A percentile compares a stretch with the other conserved stretches of the same genome.
Conservation (phyloP, 1,284 basidiomycete genomes). For the Marasmius oreades region DNA sequence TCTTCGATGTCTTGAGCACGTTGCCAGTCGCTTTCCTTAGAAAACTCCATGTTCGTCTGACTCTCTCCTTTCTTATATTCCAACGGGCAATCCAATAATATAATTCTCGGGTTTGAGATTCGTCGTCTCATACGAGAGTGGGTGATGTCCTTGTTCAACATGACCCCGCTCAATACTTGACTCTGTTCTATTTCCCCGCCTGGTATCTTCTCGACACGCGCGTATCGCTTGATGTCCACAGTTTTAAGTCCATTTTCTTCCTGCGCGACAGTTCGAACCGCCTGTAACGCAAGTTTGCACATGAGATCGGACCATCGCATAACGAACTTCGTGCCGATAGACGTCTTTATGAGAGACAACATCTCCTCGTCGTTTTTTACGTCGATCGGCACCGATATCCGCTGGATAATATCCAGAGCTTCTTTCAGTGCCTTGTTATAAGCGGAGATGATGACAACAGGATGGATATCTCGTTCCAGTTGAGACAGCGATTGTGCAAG, state of each 20-base stretch:
- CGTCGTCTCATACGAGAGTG: slow-evolving; percentile 95
- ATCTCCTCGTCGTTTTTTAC: slow-evolving; percentile 86
- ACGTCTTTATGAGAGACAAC: slow-evolving; percentile 96
- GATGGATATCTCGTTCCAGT: slow-evolving; percentile 95
- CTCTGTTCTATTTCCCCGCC: slow-evolving; percentile 97
- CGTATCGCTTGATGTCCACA: slow-evolving; percentile 98
- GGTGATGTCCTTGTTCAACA: slow-evolving; percentile 99
- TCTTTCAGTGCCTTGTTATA: slow-evolving; percentile 95
- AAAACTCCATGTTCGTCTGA: slow-evolving; percentile 99
- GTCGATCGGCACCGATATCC: slow-evolving; percentile 90
- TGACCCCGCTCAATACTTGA: slow-evolving; percentile 85
- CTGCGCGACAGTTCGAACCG: slow-evolving; percentile 80
- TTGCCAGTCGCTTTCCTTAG: slow-evolving; percentile 92
- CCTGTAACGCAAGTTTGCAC: slow-evolving; percentile 92
- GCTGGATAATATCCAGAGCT: slow-evolving; percentile 84
- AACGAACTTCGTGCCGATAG: slow-evolving; percentile 99
- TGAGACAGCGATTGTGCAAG: slow-evolving; percentile 93
- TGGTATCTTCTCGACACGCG: slow-evolving; percentile 95
- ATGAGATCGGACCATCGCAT: slow-evolving; percentile 96
- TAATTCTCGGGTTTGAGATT: slow-evolving; percentile 87
- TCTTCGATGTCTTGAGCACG: slow-evolving; percentile 94
- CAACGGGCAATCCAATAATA: slow-evolving; percentile 92
- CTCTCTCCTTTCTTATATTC: slow-evolving; percentile 99
- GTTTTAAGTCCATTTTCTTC: slow-evolving; percentile 73
- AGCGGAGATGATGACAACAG: slow-evolving; percentile 97